Evolutionary conservation across 2,329 filamentous ascomycete genomes (phyloP), one percentile per base, ranked within the genome.

Genomic region (Alternaria longipes): DNA sequence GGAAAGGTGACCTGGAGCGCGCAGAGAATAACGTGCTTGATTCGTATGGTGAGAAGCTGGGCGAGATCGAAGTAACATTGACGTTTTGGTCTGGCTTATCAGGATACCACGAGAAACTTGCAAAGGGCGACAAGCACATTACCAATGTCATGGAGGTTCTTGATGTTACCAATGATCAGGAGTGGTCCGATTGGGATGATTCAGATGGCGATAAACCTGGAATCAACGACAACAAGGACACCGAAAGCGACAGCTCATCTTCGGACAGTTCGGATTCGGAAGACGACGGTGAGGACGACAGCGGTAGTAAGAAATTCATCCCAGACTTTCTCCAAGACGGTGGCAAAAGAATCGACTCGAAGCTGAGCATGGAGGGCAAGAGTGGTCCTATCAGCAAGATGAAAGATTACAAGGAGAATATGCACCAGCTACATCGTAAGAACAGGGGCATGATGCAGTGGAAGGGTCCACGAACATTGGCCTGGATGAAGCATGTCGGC

Each of bases 371-470:
- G 22, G 69, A 78, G 40, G 76, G 79, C 1, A 82, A 79, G 64
- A 79, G 83, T 63, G 87, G 83, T 40, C 72, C 80, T 38, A 77
- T 82, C 9, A 84, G 84, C 44, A 81, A 86, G 72, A 60, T 88
- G 46, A 84, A 83, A 58, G 88, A 90, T 61, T 91, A 78, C 56
- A 77, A 76, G 41, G 57, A 66, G 8, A 65, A 72, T 28, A 54
- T 62, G 16, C 74, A 75, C 50, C 64, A 74, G 47, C 50, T 78
- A 36, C 74, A 77, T 58, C 50, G 74, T 2, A 89, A 86, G 72
- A 88, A 93, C 70, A 80, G 88, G 22, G 90, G 90, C 0, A 73
- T 90, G 41, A 93, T 93, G 90, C 90, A 93, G 78, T 93, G 89
- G 87, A 85, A 84, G 82, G 75, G 85, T 70, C 85, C 83, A 20